Conservation (phyloP, 805 yeast genomes). For the Kazachstania taianensis region DNA sequence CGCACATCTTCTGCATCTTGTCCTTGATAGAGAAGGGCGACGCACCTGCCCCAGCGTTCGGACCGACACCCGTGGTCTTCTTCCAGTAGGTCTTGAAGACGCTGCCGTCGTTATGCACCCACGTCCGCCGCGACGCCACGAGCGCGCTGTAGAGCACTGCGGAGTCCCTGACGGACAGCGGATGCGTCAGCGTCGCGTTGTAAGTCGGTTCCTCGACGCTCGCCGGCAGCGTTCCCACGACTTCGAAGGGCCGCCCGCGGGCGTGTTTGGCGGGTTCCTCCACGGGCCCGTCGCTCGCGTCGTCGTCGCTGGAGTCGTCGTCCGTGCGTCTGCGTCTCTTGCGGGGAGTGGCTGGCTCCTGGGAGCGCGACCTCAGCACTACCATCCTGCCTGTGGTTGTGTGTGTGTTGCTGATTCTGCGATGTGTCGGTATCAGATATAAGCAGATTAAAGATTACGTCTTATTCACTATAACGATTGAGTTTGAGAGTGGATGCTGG, state of each 20-base stretch:
- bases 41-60: conserved; percentile 5
- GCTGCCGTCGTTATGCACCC: conserved; percentile 42
- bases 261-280: background rate
- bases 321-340: conserved; percentile 12
- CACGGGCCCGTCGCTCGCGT: conserved; percentile 1
- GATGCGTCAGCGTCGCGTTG: conserved; percentile 48
- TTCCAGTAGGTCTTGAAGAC: conserved; percentile 79
- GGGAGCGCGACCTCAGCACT: too few relatives aligned
- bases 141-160: conserved; percentile 64
- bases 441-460: too few relatives aligned
- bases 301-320: conserved; percentile 18
- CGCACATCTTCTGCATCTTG: conserved; percentile 80
- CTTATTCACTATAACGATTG: too few relatives aligned
- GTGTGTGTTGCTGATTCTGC: too few relatives aligned
- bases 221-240: conserved; percentile 57
- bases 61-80: conserved; percentile 23
- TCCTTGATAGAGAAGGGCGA: conserved; percentile 47
- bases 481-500: too few relatives aligned
- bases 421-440: too few relatives aligned
- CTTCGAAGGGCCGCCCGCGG: conserved; percentile 48
- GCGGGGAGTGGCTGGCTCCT: background rate
- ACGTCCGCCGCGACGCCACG: conserved; percentile 58
- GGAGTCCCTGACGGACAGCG: conserved; percentile 62
- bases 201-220: conserved; percentile 46
- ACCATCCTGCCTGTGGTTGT: too few relatives aligned